Percentiles rank a stretch among this genome's conserved stretches.
These are phyloP conservation scores for Avena insularis DNA, from an alignment of 176 grass and related monocot genomes.

Conservation along the genomic window DNA sequence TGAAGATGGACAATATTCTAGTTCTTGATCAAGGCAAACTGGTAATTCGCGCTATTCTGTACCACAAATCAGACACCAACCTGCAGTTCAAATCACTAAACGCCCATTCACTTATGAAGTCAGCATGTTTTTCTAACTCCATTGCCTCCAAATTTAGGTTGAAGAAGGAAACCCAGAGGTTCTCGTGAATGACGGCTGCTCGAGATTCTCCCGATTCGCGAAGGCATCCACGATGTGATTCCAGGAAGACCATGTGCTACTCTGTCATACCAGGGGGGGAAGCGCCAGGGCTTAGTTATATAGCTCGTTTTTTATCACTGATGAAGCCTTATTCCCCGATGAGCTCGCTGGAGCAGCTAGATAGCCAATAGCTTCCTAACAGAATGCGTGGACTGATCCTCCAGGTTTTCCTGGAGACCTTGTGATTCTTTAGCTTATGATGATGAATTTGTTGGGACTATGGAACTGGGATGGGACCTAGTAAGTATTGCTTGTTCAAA, in stretches of 20 bases:
- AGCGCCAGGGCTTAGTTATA: background rate
- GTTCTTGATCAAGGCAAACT: slow-evolving; percentile 84
- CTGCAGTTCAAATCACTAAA: background rate
- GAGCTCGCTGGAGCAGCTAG: background rate
- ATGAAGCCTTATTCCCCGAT: background rate
- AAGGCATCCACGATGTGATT: slow-evolving; percentile 76
- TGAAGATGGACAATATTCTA: slow-evolving; percentile 84
- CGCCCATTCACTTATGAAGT: background rate
- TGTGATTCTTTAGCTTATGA: background rate
- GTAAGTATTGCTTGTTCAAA: no score
- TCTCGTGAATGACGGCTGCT: slow-evolving; percentile 59
- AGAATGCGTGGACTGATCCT: background rate
- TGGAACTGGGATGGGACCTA: background rate
- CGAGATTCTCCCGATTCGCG: slow-evolving; percentile 78
- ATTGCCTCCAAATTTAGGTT: slow-evolving; percentile 50
- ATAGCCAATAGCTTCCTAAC: no score
- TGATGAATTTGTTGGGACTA: background rate
- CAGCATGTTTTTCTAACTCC: slow-evolving; percentile 11
- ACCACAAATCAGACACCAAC: background rate
- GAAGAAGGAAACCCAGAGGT: slow-evolving; percentile 80
- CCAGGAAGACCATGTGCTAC: background rate
- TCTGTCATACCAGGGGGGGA: background rate
- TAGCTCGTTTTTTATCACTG: background rate
- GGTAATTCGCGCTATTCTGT: slow-evolving; percentile 43
- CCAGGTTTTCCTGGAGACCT: background rate